Base-by-base conservation (phyloP, 1,139 yeast genomes). In the Taphrina pruni region DNA sequence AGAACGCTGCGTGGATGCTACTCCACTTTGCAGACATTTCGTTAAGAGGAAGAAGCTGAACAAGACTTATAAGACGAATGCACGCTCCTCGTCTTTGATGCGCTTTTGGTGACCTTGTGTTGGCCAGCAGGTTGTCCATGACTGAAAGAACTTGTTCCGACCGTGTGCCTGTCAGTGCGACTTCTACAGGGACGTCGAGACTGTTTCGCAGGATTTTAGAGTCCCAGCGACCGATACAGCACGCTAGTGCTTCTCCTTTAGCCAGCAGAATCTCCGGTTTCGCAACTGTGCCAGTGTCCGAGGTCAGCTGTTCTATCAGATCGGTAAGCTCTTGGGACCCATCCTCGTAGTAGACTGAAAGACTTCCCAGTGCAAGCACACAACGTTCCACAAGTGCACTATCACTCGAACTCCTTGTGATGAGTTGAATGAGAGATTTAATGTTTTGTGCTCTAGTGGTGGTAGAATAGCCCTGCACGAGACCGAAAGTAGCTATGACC, bases 61-160 rank as follows among this genome's bases (percentile, higher is more conserved):
- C 88, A 60, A 92, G 75, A 0, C 97, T 88, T 21, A 94, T 81
- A 26, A 94, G 80, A 96, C 98, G 92, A 52, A 93, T 85, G 78
- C 97, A 90, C 0, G 93, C 86, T 0, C 94, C 89, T 73, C 85
- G 60, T 6, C 64, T 62, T 45, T 55, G 32, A 32, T 38, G 36
- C n/a, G 70, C 57, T 21, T 46, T 50, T 8, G 71, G 48, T 4
- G 67, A 60, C 14, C 52, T 26, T 4, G 45, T 43, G 45, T 51
- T 39, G 32, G 9, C 9, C 26, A 51, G 56, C 1, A 61, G 54
- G 6, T 21, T 17, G 35, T 58, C 62, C 39, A 58, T 26, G 12
- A 58, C 62, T 9, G 2, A 3, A 21, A 21, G 38, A 21, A 41
- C 36, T 17, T 11, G 11, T 1, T 56, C 50, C 2, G 50, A 6